Evolutionary conservation across 2,329 filamentous ascomycete genomes (phyloP), one percentile per base, ranked within the genome.

Genomic region (Zymoseptoria tritici): DNA sequence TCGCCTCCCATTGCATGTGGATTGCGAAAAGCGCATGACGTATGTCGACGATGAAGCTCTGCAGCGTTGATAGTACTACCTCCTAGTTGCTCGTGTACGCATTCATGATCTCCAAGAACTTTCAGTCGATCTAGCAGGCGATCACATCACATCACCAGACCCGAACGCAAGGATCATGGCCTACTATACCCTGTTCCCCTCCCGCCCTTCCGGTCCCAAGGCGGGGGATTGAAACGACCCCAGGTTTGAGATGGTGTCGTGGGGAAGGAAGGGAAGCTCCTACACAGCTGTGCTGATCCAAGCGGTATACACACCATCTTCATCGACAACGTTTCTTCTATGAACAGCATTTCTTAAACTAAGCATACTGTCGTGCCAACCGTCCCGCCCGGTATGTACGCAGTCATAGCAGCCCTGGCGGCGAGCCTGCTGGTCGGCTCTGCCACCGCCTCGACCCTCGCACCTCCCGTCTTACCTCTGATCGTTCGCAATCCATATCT

Each of bases 401-500:
- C 36, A 46, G 11, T 46, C 46, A 56, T 61, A 50, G 60, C 52
- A 55, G 63, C 61, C n/a, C 56, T 63, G 57, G 65, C 64, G 61
- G 64, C 67, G 52, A 60, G 58, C 58, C 63, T 70, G 57, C 62
- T 68, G 57, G 49, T 60, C 21, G 70, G 73, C 66, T 67, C 76
- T 57, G 71, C 71, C 58, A 68, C 75, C 54, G 81, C 82, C 21
- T 85, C 83, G 16, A 78, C 74, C 29, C 76, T 85, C 55, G 81
- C 78, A 29, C 83, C 84, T 58, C 78, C 79, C 11, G 77, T 81
- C 6, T 73, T 81, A 53, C 79, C 79, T 13, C 73, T 81, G 63
- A 75, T 80, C 59, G 79, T 81, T 52, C 75, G 79, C 59, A 81
- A 78, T 60, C 79, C 79, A 16, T 81, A 81, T 66, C 70, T 81